phyloP scores from a whole-genome alignment of 1,139 yeast species.

The Schwanniomyces etchellsii region DNA sequence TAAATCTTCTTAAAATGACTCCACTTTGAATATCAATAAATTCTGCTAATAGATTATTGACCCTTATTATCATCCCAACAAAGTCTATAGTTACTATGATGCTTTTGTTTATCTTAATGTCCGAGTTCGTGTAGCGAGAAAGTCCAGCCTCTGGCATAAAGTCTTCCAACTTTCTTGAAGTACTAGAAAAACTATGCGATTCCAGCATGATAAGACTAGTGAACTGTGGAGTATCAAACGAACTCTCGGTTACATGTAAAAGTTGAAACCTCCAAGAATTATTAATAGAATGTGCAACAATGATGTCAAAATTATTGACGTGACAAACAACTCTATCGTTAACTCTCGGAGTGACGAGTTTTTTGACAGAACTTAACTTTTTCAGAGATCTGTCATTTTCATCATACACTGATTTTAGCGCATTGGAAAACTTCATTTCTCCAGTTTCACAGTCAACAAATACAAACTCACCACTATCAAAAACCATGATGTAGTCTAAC shows the following conservation, averaged over 20 bases:
- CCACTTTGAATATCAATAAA: constrained; percentile 78
- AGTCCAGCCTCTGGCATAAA: not conserved
- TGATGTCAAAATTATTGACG: constrained; percentile 43
- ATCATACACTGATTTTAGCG: constrained; percentile 19
- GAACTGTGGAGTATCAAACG: constrained; percentile 30
- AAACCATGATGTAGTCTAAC: constrained; percentile 28
- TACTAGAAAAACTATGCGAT: constrained; percentile 14
- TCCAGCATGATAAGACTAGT: constrained; percentile 9
- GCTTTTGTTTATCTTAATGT: constrained; percentile 17
- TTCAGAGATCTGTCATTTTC: constrained; percentile 8
- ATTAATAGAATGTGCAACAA: constrained; percentile 61
- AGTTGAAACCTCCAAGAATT: constrained; percentile 60
- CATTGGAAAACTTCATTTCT: constrained; percentile 18
- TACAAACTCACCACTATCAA: constrained; percentile 42
- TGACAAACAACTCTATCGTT: constrained; percentile 66
- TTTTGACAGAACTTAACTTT: constrained; percentile 44
- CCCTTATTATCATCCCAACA: constrained; percentile 66
- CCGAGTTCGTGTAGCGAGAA: constrained; percentile 1
- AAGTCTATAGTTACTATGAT: constrained; percentile 49
- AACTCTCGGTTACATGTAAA: constrained; percentile 41
- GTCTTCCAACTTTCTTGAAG: not conserved
- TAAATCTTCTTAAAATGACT: constrained; percentile 47
- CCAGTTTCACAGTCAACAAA: constrained; percentile 48
- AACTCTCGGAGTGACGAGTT: constrained; percentile 64
- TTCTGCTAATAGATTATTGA: constrained; percentile 50